Base-by-base conservation (phyloP, 164 flowering plant species). In the Hamamelis virginiana region DNA sequence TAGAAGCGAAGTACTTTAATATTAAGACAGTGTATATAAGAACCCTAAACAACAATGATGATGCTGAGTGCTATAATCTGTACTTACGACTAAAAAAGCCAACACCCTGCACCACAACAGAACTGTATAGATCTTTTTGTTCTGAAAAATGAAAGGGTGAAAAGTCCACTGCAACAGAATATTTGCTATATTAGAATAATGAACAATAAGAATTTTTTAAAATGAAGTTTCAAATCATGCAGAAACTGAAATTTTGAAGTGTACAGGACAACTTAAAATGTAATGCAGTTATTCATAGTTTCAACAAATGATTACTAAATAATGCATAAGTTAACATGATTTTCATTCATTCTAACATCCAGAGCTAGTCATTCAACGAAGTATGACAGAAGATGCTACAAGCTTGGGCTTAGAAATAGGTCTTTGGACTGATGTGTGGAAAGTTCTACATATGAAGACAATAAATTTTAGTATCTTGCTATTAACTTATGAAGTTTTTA, bases 51-150 rank as follows among this genome's bases (percentile, higher is more conserved):
- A 50, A 50, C 53, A 50, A 50, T 50, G n/a, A 50, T 1, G 44
- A 60, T 28, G 43, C 18, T 43, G 22, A 33, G 41, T n/a, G 8
- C 13, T 15, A 8, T 18, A 48, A 56, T 4, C n/a, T 5, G 63
- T 44, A 89, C 97, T 87, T 87, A 94, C 98, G 73, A 82, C 88
- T 80, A 94, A 76, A 84, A 82, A 92, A 43, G 94, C 91, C 62
- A 94, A 81, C 61, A 94, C 91, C 83, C 98, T 84, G 86, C 92
- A 80, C 98, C 98, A 94, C 22, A 94, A 69, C 44, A 86, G 79
- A 57, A 94, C 98, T 23, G 98, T 94, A 81, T 90, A 86, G 76
- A 94, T 84, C 56, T 74, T 92, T 80, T 92, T 94, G 83, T 78
- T 90, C 77, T 90, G 85, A 65, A 84, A 74, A 61, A 94, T 59